Evolutionary conservation across 192 early-diverging fungal genomes (phyloP).

Genomic region (Geranomyces variabilis): DNA sequence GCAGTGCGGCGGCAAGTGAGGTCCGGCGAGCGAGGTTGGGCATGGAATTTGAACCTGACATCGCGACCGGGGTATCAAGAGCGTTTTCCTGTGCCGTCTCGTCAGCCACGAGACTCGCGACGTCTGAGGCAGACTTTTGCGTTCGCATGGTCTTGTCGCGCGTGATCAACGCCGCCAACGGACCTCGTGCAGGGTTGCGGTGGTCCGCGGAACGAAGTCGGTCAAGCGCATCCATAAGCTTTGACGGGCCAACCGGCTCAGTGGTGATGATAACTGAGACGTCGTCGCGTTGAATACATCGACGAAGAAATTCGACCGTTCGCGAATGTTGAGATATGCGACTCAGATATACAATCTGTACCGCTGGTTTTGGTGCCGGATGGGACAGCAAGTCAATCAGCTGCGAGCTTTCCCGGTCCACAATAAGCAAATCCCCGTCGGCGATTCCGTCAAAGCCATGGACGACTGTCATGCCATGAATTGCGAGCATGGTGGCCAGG

Average conservation of each 20-base stretch:
- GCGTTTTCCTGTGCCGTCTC: too few relatives aligned
- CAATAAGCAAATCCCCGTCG: slow-evolving; percentile 5
- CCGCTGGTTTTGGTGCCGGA: background rate
- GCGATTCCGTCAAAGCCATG: background rate
- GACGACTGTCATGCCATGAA: background rate
- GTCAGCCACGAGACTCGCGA: too few relatives aligned
- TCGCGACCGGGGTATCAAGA: too few relatives aligned
- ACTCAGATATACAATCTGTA: background rate
- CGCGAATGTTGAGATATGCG: slow-evolving; percentile 4
- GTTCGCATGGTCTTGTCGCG: background rate
- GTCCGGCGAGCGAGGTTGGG: background rate
- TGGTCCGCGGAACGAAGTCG: background rate
- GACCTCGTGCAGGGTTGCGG: background rate
- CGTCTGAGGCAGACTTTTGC: background rate
- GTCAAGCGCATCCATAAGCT: slow-evolving; percentile 8
- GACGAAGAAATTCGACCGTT: background rate
- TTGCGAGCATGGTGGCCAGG: background rate
- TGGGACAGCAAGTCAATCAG: background rate
- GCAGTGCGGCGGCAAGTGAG: background rate
- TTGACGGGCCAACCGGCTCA: slow-evolving; percentile 18
- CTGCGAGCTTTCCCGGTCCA: background rate
- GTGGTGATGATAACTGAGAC: slow-evolving; percentile 18
- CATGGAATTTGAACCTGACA: background rate
- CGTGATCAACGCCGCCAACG: slow-evolving; percentile 4
- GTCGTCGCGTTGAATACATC: background rate